These are phyloP conservation scores for Purshia tridentata DNA, from an alignment of 306 rosid species.

Conservation along the genomic window DNA sequence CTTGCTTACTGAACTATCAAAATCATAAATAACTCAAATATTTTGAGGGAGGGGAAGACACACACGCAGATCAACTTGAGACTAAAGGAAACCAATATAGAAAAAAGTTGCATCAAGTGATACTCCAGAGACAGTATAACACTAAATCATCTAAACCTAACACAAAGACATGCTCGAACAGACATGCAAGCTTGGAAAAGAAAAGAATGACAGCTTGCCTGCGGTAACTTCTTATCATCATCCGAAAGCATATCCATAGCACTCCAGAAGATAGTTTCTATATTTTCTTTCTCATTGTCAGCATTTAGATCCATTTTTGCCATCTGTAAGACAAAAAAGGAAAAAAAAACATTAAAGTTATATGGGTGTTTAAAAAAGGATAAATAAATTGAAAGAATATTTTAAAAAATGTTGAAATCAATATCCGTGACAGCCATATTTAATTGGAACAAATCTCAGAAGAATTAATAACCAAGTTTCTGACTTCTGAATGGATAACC, in stretches of 20 bases:
- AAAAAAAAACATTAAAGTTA: constrained; percentile 8
- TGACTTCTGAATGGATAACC: background rate
- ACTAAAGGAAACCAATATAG: background rate
- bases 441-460: constrained; percentile 2
- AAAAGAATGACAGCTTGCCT: constrained; percentile 51
- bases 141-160: background rate
- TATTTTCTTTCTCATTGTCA: constrained; percentile 72
- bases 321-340: constrained; percentile 58
- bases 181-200: background rate
- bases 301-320: constrained; percentile 91
- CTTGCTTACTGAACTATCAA: constrained; percentile 1
- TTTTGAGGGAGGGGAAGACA: background rate
- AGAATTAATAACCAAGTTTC: background rate
- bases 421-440: background rate
- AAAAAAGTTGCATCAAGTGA: background rate
- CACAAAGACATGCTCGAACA: background rate
- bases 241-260: constrained; percentile 99
- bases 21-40: background rate
- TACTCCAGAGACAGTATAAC: background rate
- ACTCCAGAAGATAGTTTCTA: constrained; percentile 83
- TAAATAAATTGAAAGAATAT: background rate
- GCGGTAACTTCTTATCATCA: constrained; percentile 96
- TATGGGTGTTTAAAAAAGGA: background rate
- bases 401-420: background rate
- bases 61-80: background rate